These are phyloP conservation scores for Zhuliangozyma parablackwelliae DNA, from an alignment of 1,139 yeast genomes.

Conservation along the genomic window DNA sequence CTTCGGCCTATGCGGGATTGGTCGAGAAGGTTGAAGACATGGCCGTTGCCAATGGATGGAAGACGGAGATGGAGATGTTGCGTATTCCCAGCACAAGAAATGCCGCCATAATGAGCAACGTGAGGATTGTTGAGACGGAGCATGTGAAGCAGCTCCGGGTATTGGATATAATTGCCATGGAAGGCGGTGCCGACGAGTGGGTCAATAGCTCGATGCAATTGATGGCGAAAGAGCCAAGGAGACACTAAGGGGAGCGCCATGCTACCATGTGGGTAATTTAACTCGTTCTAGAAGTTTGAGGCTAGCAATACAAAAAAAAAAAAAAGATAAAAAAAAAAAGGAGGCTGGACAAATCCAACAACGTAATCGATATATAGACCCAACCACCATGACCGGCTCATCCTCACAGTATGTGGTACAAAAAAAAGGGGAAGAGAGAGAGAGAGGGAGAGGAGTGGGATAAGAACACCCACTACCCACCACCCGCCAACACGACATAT, in stretches of 20 bases:
- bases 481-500: neutral
- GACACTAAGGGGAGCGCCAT: conserved; percentile 22
- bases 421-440: too few relatives aligned
- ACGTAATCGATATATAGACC: too few relatives aligned
- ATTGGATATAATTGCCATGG: conserved; percentile 56
- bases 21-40: conserved; percentile 80
- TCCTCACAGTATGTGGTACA: conserved; percentile 26
- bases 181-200: conserved; percentile 93
- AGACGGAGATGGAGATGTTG: conserved; percentile 76
- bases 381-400: conserved; percentile 18
- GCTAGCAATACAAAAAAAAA: too few relatives aligned
- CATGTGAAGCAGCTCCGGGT: conserved; percentile 36
- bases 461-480: too few relatives aligned
- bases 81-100: conserved; percentile 94
- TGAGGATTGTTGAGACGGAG: conserved; percentile 21
- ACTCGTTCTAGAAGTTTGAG: too few relatives aligned
- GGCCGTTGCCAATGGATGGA: conserved; percentile 74
- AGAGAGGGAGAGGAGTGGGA: too few relatives aligned
- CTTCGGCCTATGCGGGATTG: conserved; percentile 72
- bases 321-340: too few relatives aligned
- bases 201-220: conserved; percentile 70
- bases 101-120: conserved; percentile 77
- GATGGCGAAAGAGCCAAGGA: conserved; percentile 49
- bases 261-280: neutral
- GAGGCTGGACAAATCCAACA: too few relatives aligned